Evolutionary conservation across 129 eudicot species (phyloP), one percentile per base, ranked within the genome.

Genomic region (Kitagawia praeruptora): DNA sequence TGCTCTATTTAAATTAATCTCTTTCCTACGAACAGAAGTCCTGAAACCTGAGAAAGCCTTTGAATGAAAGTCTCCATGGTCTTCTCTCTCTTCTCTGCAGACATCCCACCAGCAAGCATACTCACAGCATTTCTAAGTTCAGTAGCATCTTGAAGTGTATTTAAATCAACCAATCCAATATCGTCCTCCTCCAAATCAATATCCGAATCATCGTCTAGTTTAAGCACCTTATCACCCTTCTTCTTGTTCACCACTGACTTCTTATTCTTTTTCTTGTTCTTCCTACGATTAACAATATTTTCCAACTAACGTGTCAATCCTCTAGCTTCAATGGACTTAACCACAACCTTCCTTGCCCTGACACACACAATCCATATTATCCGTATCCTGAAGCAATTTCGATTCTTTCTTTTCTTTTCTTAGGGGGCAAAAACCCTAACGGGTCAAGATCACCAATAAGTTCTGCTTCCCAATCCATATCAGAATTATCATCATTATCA

Each of bases 321-420:
- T 80, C 98, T 84, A 13, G 88, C 89, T 83, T 92, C 93, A 48
- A 92, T 92, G 31, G 98, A 91, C 85, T 83, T 86, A 70, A 92
- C 84, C 15, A 97, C 98, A 63, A 90, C 77, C 84, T 90, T 92
- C 85, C 97, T 88, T 19, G 98, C 98, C 85, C 97, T 87, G 46
- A 93, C 91, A 83, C 97, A 91, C 98, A 31, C 98, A 93, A 79
- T 89, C 97, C 84, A 88, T 89, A 15, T 80, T 73, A 82, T 87
- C 91, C 0, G 87, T 80, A 53, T 87, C 96, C 78, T 81, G 64
- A 47, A 93, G 82, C 78, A 85, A 66, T 75, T 89, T 89, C 9
- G 92, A 85, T 2, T 85, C 83, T 40, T 78, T 77, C 61, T 82
- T 27, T 74, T 88, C 66, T 83, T 87, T 89, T 91, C 70, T 82